Base-by-base conservation (phyloP, 73 alveolate species). In the Uronychia binucleata region DNA sequence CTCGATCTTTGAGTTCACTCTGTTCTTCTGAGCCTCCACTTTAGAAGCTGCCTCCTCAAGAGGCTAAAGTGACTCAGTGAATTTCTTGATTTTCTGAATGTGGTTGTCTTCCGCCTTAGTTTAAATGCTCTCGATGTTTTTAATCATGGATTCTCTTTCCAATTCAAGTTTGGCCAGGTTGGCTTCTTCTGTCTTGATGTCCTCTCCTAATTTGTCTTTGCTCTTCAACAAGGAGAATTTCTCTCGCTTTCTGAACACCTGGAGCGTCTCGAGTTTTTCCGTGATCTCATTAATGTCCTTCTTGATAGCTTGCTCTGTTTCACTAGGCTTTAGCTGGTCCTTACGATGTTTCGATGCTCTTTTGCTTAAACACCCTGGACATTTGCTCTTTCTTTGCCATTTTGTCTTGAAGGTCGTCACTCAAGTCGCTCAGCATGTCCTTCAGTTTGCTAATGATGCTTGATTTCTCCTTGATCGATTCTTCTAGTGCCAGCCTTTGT, bases 221-320 rank as follows among this genome's bases (percentile, higher is more conserved):
- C 32, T 59, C 77, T 88, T 74, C 35, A 60, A 77, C 0, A 29
- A 31, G 19, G 77, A 34, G 80, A 34, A 83, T 46, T 83, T 88
- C 32, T 88, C 94, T 58, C 94, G 26, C 79, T 88, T 88, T 34
- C 78, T 88, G 77, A 81, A 75, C 1, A 88, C 67, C 1, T 33
- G 26, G 31, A 83, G 11, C 25, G 83, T 31, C 34, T 88, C 91
- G 25, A 83, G 67, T 83, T 87, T 82, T 81, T 88, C 94, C 1
- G 82, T 58, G n/a, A 83, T 58, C 26, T 88, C 94, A 19, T 28
- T 1, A 26, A 88, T 35, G 30, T 88, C 94, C 59, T 60, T 82
- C 85, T 83, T 88, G 8, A 88, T 34, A 11, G 81, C 58, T 59
- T 58, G 30, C 30, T 88, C 94, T 30, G 94, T 86, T 28, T 88